Percentiles rank a stretch among this genome's conserved stretches.
phyloP scores from a whole-genome alignment of 768 basidiomycete genomes.

The Cyathus striatus region DNA sequence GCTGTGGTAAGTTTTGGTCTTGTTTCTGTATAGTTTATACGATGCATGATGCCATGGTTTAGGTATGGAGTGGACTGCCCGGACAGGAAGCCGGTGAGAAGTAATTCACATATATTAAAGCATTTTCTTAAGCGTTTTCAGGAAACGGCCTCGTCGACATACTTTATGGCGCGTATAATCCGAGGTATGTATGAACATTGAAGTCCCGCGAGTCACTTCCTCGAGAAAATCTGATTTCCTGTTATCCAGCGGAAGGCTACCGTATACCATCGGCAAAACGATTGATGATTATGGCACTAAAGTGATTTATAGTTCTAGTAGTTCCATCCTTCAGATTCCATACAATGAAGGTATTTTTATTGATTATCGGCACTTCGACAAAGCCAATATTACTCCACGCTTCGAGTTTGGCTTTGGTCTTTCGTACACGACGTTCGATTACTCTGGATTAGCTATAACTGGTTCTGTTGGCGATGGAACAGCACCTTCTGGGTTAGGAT shows the following conservation, averaged over 20 bases:
- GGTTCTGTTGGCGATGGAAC: slow-evolving; percentile 36
- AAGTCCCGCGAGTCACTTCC: not conserved
- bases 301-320: slow-evolving; percentile 30
- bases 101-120: too few species aligned
- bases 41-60: too few species aligned
- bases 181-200: slow-evolving; percentile 30
- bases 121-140: too few species aligned
- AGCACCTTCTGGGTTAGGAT: slow-evolving; percentile 40
- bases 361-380: slow-evolving; percentile 57
- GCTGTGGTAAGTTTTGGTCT: slow-evolving; percentile 34
- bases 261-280: slow-evolving; percentile 51
- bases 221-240: not conserved
- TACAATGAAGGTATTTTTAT: slow-evolving; percentile 57
- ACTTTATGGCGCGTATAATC: slow-evolving; percentile 56
- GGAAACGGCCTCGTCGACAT: slow-evolving; percentile 57
- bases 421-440: slow-evolving; percentile 55
- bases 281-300: slow-evolving; percentile 53
- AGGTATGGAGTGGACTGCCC: slow-evolving; percentile 51
- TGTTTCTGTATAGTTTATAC: too few species aligned
- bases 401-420: slow-evolving; percentile 50
- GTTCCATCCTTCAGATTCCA: slow-evolving; percentile 39
- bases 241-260: slow-evolving; percentile 32
- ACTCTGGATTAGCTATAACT: slow-evolving; percentile 35
- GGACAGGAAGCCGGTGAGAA: slow-evolving; percentile 55
- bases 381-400: slow-evolving; percentile 36